A percentile compares a stretch with the other conserved stretches of the same genome.
phyloP scores from a whole-genome alignment of 192 early-diverging fungal genomes.

The Paraglomus brasilianum region DNA sequence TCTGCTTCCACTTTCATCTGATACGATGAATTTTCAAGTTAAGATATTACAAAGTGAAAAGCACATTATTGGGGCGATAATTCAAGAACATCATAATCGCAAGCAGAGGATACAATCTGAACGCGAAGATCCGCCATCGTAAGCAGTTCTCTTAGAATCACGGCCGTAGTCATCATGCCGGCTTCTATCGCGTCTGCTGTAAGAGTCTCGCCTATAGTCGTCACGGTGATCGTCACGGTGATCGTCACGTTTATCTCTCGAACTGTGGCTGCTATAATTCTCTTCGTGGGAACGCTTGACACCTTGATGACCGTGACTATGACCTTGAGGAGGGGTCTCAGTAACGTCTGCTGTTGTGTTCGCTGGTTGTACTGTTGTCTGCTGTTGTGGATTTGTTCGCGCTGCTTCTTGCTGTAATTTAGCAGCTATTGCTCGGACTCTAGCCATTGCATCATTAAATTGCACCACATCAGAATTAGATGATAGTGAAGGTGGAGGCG shows the following conservation, averaged over 20 bases:
- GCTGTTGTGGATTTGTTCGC: too few relatives aligned
- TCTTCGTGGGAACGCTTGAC: conserved; percentile 25
- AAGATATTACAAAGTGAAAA: conserved; percentile 1
- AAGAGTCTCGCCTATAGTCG: conserved; percentile 28
- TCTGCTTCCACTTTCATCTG: conserved; percentile 27
- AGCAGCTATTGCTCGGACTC: conserved; percentile 78
- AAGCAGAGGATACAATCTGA: conserved; percentile 24
- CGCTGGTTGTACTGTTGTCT: too few relatives aligned
- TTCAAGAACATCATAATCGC: conserved; percentile 7
- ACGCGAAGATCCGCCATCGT: conserved; percentile 28
- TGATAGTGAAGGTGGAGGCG: conserved; percentile 20
- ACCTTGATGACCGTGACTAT: conserved; percentile 23
- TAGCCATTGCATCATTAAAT: conserved; percentile 66
- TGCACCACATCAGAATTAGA: conserved; percentile 39
- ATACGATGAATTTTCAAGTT: not conserved
- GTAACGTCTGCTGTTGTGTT: conserved; percentile 16
- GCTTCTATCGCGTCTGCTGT: conserved; percentile 16
- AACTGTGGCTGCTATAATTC: conserved; percentile 20
- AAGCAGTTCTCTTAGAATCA: conserved; percentile 28
- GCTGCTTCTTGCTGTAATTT: conserved; percentile 48
- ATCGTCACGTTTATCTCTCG: conserved; percentile 14
- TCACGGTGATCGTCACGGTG: conserved; percentile 36
- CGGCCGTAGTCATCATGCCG: conserved; percentile 29
- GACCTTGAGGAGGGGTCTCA: conserved; percentile 21
- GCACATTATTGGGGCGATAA: not conserved